A percentile compares a stretch with the other conserved stretches of the same genome.
Conservation (phyloP, 352 stramenopile species). For the Pythium plurisporium region DNA sequence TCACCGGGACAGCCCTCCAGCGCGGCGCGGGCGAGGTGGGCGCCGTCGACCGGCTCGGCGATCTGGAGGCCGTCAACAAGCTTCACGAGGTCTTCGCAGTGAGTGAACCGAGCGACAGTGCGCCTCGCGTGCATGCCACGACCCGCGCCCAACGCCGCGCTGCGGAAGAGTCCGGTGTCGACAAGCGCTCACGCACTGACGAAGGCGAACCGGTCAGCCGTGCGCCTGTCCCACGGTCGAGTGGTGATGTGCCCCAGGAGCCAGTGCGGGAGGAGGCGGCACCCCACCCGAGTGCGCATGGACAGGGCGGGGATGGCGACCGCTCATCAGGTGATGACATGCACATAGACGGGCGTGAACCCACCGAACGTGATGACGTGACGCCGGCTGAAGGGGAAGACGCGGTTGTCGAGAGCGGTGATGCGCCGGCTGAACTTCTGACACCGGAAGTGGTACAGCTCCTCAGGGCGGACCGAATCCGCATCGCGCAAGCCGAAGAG, state of each 20-base stretch:
- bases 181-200: too few species aligned
- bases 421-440: background rate
- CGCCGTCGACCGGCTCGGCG: background rate
- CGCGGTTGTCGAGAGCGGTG: background rate
- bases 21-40: background rate
- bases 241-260: too few species aligned
- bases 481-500: background rate
- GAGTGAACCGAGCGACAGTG: background rate
- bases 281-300: background rate
- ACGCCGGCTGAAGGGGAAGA: background rate
- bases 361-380: background rate
- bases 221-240: too few species aligned
- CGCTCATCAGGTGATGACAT: background rate
- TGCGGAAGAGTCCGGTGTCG: background rate
- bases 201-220: background rate
- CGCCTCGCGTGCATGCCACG: background rate
- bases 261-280: background rate
- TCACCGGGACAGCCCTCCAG: constrained; percentile 11
- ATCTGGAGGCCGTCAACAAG: background rate
- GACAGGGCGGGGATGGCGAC: background rate
- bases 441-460: background rate
- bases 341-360: background rate
- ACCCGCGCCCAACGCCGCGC: background rate
- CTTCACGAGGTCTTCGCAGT: background rate
- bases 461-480: background rate